Base-by-base conservation (phyloP, 495 filamentous ascomycete genomes). In the Annulohypoxylon stygium region DNA sequence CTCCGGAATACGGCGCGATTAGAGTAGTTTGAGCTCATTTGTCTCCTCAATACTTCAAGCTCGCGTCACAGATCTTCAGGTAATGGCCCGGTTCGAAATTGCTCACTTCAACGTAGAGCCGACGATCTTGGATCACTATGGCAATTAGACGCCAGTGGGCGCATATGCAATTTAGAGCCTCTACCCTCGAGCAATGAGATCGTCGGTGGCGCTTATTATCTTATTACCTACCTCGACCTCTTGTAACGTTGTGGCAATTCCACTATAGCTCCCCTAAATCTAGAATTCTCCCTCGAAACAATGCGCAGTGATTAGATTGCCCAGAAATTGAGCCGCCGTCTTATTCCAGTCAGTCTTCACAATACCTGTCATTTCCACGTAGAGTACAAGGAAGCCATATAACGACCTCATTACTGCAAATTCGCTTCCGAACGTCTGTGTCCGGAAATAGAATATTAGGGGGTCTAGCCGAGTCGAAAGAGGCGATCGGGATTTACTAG, bases 241-340 rank as follows among this genome's bases (percentile, higher is more conserved):
- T 54, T 57, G 36, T 65, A 65, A 43, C 33, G 25, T 39, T 37
- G 61, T 65, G 66, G 61, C 62, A 14, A 51, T 59, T 41, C 3
- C 25, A 36, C 33, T 37, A 37, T 45, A 4, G 12, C 18, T 20
- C 4, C 0, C n/a, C 20, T 8, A 53, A 26, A 26, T 61, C 55
- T 67, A 61, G 54, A 69, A 48, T 51, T 12, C 20, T 50, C 59
- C 37, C 34, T 63, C 18, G 33, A 48, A 36, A 61, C 55, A 47
- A 58, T 43, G 54, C 47, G 16, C 54, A 41, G 16, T 57, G 25
- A 61, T 16, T 69, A 69, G 14, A 69, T 69, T 69, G 48, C 61
- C 71, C 11, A 58, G 71, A 65, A 48, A 69, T 74, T 74, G 65
- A 66, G 61, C 66, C 66, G 57, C 62, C 33, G 50, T 54, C 59